A percentile compares a stretch with the other conserved stretches of the same genome.
phyloP scores from a whole-genome alignment of 2,329 filamentous ascomycete species.

The Cadophora sp. region DNA sequence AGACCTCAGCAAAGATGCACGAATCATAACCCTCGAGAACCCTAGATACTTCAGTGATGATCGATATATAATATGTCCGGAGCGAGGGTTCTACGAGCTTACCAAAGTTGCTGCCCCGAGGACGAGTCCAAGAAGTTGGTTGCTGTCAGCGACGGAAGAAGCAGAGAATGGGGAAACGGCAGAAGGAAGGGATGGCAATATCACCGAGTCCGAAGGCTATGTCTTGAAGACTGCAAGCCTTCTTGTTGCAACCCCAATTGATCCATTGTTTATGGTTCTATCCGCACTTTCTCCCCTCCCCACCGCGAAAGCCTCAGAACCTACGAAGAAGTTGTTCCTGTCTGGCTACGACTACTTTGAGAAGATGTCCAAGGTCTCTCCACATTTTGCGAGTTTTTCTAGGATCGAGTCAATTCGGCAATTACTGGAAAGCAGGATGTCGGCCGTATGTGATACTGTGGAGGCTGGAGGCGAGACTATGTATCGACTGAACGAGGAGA shows the following conservation, averaged over 20 bases:
- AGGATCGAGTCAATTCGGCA: conserved; percentile 51
- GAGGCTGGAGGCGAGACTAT: conserved; percentile 84
- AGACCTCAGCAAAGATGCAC: conserved; percentile 58
- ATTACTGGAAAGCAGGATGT: conserved; percentile 70
- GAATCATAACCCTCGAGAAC: conserved; percentile 65
- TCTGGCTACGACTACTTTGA: conserved; percentile 77
- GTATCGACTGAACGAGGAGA: conserved; percentile 79
- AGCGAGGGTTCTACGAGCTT: conserved; percentile 70
- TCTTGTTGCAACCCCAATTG: conserved; percentile 83
- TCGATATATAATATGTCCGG: conserved; percentile 67
- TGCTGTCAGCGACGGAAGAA: conserved; percentile 49
- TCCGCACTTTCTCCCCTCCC: conserved; percentile 66
- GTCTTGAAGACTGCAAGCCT: conserved; percentile 74
- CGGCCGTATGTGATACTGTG: conserved; percentile 78
- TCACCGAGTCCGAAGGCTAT: conserved; percentile 49
- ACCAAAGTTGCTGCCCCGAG: conserved; percentile 61
- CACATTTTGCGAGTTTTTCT: conserved; percentile 65
- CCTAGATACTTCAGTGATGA: conserved; percentile 61
- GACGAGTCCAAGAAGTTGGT: conserved; percentile 65
- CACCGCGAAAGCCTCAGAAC: conserved; percentile 50
- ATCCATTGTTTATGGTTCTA: conserved; percentile 83
- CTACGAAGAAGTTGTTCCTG: conserved; percentile 68
- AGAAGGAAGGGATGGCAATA: conserved; percentile 34
- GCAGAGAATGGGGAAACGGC: conserved; percentile 30
- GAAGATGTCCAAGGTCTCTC: conserved; percentile 58